Conservation (phyloP, 2,329 filamentous ascomycete genomes). For the Fusarium virguliforme region DNA sequence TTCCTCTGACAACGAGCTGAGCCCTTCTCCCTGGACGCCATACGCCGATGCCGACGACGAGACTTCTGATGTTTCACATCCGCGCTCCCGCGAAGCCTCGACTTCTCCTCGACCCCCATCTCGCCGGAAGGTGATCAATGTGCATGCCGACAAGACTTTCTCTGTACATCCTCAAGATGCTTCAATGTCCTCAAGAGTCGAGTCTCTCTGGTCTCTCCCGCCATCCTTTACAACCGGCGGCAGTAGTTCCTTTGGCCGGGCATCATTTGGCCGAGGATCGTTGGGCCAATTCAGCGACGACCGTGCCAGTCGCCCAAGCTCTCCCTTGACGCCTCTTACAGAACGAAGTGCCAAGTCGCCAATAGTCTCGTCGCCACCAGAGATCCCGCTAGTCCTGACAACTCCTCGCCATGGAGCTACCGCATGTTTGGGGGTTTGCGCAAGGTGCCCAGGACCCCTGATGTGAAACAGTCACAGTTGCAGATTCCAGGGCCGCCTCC, state of each 20-base stretch:
- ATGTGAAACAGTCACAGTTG: slow-evolving; percentile 61
- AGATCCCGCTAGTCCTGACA: slow-evolving; percentile 38
- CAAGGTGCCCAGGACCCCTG: slow-evolving; percentile 61
- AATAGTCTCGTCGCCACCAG: slow-evolving; percentile 32
- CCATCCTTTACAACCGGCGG: slow-evolving; percentile 64
- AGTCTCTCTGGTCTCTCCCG: slow-evolving; percentile 59
- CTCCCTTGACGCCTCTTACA: slow-evolving; percentile 65
- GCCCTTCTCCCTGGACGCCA: slow-evolving; percentile 43
- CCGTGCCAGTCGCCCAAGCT: slow-evolving; percentile 64
- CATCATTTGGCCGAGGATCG: slow-evolving; percentile 65
- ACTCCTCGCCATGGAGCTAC: slow-evolving; percentile 67
- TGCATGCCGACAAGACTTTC: slow-evolving; percentile 73
- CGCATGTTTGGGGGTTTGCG: slow-evolving; percentile 70
- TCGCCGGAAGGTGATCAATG: slow-evolving; percentile 61
- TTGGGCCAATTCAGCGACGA: slow-evolving; percentile 66
- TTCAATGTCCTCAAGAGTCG: slow-evolving; percentile 51
- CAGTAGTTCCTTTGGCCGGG: slow-evolving; percentile 65
- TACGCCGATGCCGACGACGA: slow-evolving; percentile 42
- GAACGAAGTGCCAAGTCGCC: slow-evolving; percentile 56
- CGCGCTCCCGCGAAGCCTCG: slow-evolving; percentile 42
- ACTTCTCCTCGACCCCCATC: slow-evolving; percentile 52
- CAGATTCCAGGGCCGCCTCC: slow-evolving; percentile 49
- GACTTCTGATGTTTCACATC: slow-evolving; percentile 39
- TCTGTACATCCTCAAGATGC: slow-evolving; percentile 62
- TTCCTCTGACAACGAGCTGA: slow-evolving; percentile 41